phyloP scores from a whole-genome alignment of 2,329 filamentous ascomycete species.

The Penicillium sp. region DNA sequence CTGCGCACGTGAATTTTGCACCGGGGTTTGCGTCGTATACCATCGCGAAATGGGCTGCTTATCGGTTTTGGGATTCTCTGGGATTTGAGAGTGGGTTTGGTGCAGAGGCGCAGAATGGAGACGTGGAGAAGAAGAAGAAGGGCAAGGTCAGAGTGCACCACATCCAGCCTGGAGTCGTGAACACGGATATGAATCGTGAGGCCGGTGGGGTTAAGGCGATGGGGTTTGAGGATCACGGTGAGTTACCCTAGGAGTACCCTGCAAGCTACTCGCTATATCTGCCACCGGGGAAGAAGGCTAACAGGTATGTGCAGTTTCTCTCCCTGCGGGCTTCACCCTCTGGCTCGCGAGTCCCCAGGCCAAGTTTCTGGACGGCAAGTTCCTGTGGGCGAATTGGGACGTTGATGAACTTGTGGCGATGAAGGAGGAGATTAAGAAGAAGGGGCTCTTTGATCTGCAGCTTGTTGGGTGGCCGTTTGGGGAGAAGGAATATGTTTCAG shows the following conservation, averaged over 20 bases:
- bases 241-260: not conserved
- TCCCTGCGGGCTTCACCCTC: conserved; percentile 1
- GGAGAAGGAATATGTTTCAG: not conserved
- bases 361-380: conserved; percentile 13
- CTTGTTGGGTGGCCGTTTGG: conserved; percentile 8
- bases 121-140: no score
- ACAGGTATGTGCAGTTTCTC: not conserved
- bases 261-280: not conserved
- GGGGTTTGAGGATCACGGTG: conserved; percentile 8
- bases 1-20: not conserved
- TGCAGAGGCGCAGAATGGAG: not conserved
- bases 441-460: not conserved
- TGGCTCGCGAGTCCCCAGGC: conserved; percentile 16
- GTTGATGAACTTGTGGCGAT: conserved; percentile 5
- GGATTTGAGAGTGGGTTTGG: not conserved
- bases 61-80: conserved; percentile 7
- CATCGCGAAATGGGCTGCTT: conserved; percentile 1
- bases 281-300: not conserved
- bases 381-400: conserved; percentile 13
- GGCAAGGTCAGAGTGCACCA: conserved; percentile 4
- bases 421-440: not conserved
- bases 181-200: conserved; percentile 13
- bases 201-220: conserved; percentile 7
- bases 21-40: not conserved
- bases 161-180: conserved; percentile 14